These are phyloP conservation scores for Letharia lupina DNA, from an alignment of 495 filamentous ascomycete species.

Conservation along the genomic window DNA sequence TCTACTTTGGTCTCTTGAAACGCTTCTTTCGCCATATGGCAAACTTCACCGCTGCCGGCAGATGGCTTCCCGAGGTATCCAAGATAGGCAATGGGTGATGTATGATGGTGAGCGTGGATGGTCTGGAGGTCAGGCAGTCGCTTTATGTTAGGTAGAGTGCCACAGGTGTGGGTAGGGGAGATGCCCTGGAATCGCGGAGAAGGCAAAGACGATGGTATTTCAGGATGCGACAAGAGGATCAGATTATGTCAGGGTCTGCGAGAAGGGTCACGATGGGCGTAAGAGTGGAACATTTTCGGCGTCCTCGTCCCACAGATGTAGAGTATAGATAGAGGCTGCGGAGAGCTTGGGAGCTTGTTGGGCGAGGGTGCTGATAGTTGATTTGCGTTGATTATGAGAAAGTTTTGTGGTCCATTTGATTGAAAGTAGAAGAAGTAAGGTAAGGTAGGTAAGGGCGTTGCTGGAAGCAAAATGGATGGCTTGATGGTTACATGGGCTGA, in stretches of 20 bases:
- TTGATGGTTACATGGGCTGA: not conserved
- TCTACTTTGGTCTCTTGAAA: slow-evolving; percentile 13
- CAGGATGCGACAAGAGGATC: not conserved
- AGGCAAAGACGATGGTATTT: not conserved
- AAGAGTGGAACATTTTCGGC: not conserved
- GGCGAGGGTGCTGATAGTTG: not conserved
- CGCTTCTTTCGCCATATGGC: slow-evolving; percentile 19
- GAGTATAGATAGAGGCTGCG: not conserved
- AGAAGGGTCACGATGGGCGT: not conserved
- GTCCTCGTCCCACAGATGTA: not conserved
- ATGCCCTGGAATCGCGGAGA: not conserved
- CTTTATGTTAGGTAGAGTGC: not conserved
- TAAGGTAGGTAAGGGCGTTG: not conserved
- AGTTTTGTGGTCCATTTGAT: not conserved
- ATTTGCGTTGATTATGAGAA: not conserved
- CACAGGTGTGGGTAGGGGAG: not conserved
- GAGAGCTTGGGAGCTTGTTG: not conserved
- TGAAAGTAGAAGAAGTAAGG: not conserved
- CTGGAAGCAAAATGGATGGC: not conserved
- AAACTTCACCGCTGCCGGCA: slow-evolving; percentile 8
- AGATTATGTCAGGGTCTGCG: not conserved
- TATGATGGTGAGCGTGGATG: not conserved
- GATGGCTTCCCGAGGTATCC: slow-evolving; percentile 12
- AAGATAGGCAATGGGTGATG: slow-evolving; percentile 15
- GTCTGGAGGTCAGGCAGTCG: not conserved